Evolutionary conservation across 352 stramenopile genomes (phyloP).

Genomic region (Pythium dissotocum): DNA sequence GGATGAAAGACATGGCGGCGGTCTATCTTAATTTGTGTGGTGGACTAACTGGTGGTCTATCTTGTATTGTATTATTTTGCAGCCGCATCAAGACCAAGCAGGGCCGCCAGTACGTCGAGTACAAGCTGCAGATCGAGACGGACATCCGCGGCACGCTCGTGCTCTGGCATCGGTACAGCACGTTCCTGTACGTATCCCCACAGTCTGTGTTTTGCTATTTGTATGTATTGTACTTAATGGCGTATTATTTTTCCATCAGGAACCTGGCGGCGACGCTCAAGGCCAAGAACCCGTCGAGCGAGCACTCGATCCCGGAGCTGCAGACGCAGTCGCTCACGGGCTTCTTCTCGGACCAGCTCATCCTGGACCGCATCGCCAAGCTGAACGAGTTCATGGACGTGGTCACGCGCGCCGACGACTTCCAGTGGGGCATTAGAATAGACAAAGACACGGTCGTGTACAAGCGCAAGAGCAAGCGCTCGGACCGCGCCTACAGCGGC

Average conservation of each 20-base stretch:
- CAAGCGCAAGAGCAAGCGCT: slow-evolving; percentile 86
- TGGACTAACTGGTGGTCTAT: background rate
- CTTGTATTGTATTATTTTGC: slow-evolving; percentile 7
- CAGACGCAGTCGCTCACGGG: slow-evolving; percentile 82
- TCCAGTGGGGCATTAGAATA: slow-evolving; percentile 90
- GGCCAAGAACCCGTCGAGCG: slow-evolving; percentile 73
- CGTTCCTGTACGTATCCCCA: slow-evolving; percentile 64
- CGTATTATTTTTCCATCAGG: slow-evolving; percentile 24
- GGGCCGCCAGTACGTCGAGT: slow-evolving; percentile 86
- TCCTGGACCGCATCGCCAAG: slow-evolving; percentile 83
- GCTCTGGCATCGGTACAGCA: slow-evolving; percentile 89
- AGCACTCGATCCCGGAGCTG: slow-evolving; percentile 77
- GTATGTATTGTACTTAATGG: background rate
- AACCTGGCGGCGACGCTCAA: slow-evolving; percentile 82
- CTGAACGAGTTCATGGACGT: slow-evolving; percentile 88
- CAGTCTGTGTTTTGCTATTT: background rate
- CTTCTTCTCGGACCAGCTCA: slow-evolving; percentile 86
- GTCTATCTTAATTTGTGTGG: background rate
- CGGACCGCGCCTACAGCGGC: slow-evolving; percentile 63
- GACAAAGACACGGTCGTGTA: slow-evolving; percentile 89
- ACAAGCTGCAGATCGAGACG: slow-evolving; percentile 88
- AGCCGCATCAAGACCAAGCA: slow-evolving; percentile 88
- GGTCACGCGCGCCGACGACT: slow-evolving; percentile 81
- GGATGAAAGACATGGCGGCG: background rate
- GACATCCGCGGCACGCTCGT: slow-evolving; percentile 84